Base-by-base conservation (phyloP, 2,329 filamentous ascomycete genomes). In the Aspergillus fructus region DNA sequence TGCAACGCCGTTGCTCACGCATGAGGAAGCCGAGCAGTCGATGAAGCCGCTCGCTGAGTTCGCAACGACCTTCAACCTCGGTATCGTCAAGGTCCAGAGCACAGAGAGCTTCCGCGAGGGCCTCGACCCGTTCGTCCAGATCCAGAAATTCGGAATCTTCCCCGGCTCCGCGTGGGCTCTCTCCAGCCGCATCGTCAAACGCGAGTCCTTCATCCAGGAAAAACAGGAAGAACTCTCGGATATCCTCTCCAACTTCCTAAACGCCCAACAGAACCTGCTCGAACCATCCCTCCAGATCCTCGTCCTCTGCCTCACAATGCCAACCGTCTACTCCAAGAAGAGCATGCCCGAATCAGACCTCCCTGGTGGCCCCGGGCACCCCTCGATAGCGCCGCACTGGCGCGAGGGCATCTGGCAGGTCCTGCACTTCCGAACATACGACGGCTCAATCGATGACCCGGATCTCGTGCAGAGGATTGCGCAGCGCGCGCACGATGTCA, bases 351-450 rank as follows among this genome's bases (percentile, higher is more conserved):
- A 33, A 2, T 53, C 45, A 3, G 60, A 62, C 24, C 33, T 49
- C 17, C 48, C 55, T 2, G 56, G 45, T 19, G 61, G 62, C 3
- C 3, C 62, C 56, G 3, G 62, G 62, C 6, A 56, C 55, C 4
- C 63, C 11, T 61, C 62, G 0, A 53, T 64, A 5, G 54, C 62
- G 13, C 63, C 63, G 13, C 51, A 58, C n/a, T 65, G 63, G 63
- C 55, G 63, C 37, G 43, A 55, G 8, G 53, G 55, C 1, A 30
- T 65, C 5, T 65, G 63, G 63, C 63, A 65, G 17, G 58, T 55
- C 11, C 34, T 64, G 3, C 55, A 57, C 39, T 47, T 45, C 2
- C 40, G 51, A 4, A 4, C 17, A 15, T 56, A 40, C 27, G 56
- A 55, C 33, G 21, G 46, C 15, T 19, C 34, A n/a, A 51, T 49